Evolutionary conservation across 345 rosid genomes (phyloP).

Genomic region (Salix caprea): DNA sequence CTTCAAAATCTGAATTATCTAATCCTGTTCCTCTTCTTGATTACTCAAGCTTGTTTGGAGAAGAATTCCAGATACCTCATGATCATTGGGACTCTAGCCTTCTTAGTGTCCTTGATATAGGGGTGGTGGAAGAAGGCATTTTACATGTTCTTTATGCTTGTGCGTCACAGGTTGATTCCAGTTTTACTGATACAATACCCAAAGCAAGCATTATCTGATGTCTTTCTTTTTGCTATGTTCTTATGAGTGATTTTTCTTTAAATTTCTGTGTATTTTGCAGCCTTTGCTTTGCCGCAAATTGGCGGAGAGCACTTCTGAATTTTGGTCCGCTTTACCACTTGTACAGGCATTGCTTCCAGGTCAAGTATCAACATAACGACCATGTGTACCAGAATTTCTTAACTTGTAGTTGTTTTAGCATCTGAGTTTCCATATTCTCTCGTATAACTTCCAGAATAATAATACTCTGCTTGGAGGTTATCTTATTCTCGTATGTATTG

Average conservation of each 20-base stretch:
- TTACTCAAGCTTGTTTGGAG: constrained; percentile 73
- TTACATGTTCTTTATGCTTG: constrained; percentile 79
- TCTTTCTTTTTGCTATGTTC: constrained; percentile 16
- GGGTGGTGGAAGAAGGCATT: constrained; percentile 79
- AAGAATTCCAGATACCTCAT: constrained; percentile 49
- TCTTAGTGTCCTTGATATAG: constrained; percentile 56
- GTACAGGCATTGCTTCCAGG: no score
- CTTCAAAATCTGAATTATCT: constrained; percentile 36
- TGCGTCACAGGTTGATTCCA: constrained; percentile 74
- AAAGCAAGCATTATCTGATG: constrained; percentile 8
- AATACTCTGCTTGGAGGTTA: no score
- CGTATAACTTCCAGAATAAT: no score
- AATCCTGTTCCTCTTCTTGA: constrained; percentile 39
- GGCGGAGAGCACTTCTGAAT: no score
- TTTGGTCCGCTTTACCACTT: no score
- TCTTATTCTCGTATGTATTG: no score
- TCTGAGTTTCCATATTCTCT: no score
- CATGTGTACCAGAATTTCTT: neutral
- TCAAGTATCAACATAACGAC: no score
- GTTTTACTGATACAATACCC: constrained; percentile 16
- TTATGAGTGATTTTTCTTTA: constrained; percentile 15
- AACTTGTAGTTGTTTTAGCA: neutral
- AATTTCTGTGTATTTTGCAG: constrained; percentile 33
- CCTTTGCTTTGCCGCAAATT: constrained; percentile 42
- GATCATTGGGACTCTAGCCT: constrained; percentile 48